A percentile compares a stretch with the other conserved stretches of the same genome.
Conservation (phyloP, 2,329 filamentous ascomycete genomes). For the Leptographium galeiforme region DNA sequence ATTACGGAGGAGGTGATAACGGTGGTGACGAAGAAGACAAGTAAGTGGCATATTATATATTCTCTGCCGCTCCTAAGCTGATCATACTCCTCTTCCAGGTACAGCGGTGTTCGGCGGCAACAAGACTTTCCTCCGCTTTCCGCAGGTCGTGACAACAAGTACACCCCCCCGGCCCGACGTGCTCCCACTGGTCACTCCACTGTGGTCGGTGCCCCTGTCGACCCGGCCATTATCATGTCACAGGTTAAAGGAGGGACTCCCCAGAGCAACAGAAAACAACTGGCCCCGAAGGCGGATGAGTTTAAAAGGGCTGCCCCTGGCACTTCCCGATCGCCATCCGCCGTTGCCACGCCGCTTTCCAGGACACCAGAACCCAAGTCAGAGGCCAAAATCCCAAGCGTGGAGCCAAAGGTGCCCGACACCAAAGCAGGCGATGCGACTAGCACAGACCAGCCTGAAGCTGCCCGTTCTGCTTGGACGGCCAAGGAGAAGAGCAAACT, state of each 20-base stretch:
- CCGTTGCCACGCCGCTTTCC: constrained; percentile 14
- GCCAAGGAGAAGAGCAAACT: neutral
- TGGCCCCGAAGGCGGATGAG: constrained; percentile 23
- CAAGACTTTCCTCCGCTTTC: constrained; percentile 57
- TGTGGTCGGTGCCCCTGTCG: constrained; percentile 63
- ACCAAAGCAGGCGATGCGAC: neutral
- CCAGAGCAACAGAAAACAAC: constrained; percentile 23
- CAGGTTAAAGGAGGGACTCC: constrained; percentile 41
- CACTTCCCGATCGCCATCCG: constrained; percentile 15
- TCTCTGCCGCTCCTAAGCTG: neutral
- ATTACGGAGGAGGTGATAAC: constrained; percentile 47
- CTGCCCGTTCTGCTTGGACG: constrained; percentile 1
- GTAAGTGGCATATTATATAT: constrained; percentile 28
- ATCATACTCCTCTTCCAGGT: constrained; percentile 34
- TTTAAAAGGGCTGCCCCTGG: constrained; percentile 14
- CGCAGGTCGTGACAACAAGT: constrained; percentile 47
- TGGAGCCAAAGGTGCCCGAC: constrained; percentile 1
- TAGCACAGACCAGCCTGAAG: neutral
- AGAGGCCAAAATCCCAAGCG: constrained; percentile 13
- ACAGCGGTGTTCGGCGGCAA: constrained; percentile 77
- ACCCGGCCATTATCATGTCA: constrained; percentile 86
- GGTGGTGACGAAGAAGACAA: constrained; percentile 87
- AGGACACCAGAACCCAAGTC: constrained; percentile 22
- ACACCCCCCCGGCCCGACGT: constrained; percentile 79
- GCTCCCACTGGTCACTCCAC: constrained; percentile 63